These are phyloP conservation scores for Teratosphaeria epicoccoides DNA, from an alignment of 2,329 filamentous ascomycete genomes.

Conservation along the genomic window DNA sequence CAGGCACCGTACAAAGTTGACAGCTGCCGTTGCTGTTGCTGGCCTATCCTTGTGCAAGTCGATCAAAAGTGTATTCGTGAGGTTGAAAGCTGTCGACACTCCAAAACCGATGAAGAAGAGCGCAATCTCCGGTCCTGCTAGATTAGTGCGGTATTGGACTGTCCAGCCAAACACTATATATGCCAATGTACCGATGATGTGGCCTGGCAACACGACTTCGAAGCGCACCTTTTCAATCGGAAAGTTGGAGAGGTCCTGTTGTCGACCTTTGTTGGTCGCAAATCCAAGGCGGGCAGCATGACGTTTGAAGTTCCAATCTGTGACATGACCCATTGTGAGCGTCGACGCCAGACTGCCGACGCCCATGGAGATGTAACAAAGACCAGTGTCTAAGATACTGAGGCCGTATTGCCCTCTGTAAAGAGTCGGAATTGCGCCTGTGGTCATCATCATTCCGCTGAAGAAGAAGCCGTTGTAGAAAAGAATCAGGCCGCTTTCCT, in stretches of 20 bases:
- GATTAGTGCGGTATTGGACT: conserved; percentile 24
- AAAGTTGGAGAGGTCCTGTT: conserved; percentile 42
- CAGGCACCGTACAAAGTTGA: conserved; percentile 34
- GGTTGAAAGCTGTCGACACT: conserved; percentile 30
- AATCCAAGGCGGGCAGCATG: conserved; percentile 53
- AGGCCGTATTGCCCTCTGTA: conserved; percentile 29
- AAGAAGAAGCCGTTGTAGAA: conserved; percentile 29
- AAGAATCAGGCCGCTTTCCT: conserved; percentile 16
- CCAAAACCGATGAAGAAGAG: conserved; percentile 30
- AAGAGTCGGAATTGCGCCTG: conserved; percentile 34
- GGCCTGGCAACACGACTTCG: conserved; percentile 29
- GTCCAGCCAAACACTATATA: conserved; percentile 36
- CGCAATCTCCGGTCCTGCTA: conserved; percentile 36
- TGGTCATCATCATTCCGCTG: conserved; percentile 38
- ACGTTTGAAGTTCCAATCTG: conserved; percentile 66
- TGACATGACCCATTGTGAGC: conserved; percentile 42
- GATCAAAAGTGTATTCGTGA: conserved; percentile 37
- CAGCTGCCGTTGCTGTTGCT: conserved; percentile 34
- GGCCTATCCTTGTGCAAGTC: conserved; percentile 33
- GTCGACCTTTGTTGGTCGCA: conserved; percentile 48
- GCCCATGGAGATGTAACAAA: conserved; percentile 27
- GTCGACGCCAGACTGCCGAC: conserved; percentile 29
- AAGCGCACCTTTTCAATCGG: conserved; percentile 39
- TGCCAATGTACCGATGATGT: conserved; percentile 25
- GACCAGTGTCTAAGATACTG: conserved; percentile 14